phyloP scores from a whole-genome alignment of 2,329 filamentous ascomycete species.

The Thermoascus crustaceus region DNA sequence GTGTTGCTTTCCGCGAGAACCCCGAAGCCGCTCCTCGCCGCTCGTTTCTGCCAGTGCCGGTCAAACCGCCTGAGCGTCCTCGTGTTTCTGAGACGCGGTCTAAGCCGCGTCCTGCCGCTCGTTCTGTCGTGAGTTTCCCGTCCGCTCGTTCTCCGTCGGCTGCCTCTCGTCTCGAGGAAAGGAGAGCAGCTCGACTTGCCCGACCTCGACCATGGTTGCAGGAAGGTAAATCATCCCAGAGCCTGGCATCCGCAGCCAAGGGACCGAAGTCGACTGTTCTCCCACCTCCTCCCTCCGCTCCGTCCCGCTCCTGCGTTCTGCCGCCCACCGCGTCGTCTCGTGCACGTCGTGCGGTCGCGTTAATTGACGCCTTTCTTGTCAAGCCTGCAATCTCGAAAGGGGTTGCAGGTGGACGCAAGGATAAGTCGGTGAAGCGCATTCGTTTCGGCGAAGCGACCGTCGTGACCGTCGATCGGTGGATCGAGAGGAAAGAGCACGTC shows the following conservation, averaged over 20 bases:
- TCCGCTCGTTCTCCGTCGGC: neutral
- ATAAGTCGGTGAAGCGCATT: conserved; percentile 15
- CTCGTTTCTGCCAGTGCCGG: conserved; percentile 8
- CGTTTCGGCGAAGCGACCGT: conserved; percentile 18
- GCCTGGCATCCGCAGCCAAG: no score
- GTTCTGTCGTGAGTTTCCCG: conserved; percentile 5
- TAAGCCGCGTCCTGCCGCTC: conserved; percentile 13
- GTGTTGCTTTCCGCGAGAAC: conserved; percentile 10
- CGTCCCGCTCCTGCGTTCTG: conserved; percentile 3
- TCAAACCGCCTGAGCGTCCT: conserved; percentile 8
- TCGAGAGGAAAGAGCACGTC: conserved; percentile 16
- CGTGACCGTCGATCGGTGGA: conserved; percentile 19
- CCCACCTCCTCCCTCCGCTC: no score
- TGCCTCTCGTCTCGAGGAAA: conserved; percentile 6
- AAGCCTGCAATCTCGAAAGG: conserved; percentile 10
- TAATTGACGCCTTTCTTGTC: conserved; percentile 7
- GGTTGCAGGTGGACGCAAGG: conserved; percentile 4
- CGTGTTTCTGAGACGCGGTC: conserved; percentile 9
- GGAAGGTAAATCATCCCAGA: conserved; percentile 1
- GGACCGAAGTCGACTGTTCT: conserved; percentile 1
- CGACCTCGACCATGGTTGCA: conserved; percentile 4
- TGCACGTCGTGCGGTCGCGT: conserved; percentile 9
- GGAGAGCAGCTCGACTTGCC: conserved; percentile 10
- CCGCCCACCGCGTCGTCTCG: conserved; percentile 3
- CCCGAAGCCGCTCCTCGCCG: conserved; percentile 8